Conservation (phyloP, 108 stramenopile genomes). For the Cyclotella distinguenda region DNA sequence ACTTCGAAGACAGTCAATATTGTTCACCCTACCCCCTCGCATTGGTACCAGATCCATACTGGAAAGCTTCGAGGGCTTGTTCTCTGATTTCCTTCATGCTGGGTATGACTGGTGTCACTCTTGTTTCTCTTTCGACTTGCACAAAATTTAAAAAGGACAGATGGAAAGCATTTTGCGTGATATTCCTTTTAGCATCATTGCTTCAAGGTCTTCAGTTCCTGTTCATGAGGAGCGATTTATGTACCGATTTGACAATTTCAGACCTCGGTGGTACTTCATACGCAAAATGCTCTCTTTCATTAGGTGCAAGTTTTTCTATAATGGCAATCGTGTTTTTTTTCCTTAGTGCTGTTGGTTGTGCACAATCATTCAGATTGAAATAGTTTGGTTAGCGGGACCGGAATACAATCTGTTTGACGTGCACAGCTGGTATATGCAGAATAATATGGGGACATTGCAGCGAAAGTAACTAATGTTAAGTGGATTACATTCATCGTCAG, state of each 20-base stretch:
- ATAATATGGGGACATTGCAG: too few species aligned
- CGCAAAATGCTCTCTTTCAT: conserved; percentile 22
- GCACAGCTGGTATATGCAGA: too few species aligned
- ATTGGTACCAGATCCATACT: conserved; percentile 10
- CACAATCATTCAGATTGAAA: conserved; percentile 1
- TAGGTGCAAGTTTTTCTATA: conserved; percentile 21
- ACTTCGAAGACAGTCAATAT: conserved; percentile 9
- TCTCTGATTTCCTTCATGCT: conserved; percentile 3
- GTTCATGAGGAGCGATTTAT: conserved; percentile 33
- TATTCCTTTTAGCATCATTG: conserved; percentile 25
- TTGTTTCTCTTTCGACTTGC: conserved; percentile 33
- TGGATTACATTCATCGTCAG: too few species aligned
- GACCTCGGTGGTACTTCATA: neutral
- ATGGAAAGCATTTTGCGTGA: conserved; percentile 9
- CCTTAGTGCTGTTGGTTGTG: conserved; percentile 34
- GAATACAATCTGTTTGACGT: too few species aligned
- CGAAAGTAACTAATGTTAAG: too few species aligned
- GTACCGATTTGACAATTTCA: conserved; percentile 7
- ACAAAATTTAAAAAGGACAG: conserved; percentile 30
- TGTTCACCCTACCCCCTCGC: conserved; percentile 14
- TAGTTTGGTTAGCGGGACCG: neutral
- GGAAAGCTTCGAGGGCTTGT: conserved; percentile 22
- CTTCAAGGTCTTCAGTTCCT: conserved; percentile 45
- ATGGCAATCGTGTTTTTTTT: conserved; percentile 42
- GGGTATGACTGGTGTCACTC: conserved; percentile 25